phyloP scores from a whole-genome alignment of 441 rosid species.

The Breynia disticha region DNA sequence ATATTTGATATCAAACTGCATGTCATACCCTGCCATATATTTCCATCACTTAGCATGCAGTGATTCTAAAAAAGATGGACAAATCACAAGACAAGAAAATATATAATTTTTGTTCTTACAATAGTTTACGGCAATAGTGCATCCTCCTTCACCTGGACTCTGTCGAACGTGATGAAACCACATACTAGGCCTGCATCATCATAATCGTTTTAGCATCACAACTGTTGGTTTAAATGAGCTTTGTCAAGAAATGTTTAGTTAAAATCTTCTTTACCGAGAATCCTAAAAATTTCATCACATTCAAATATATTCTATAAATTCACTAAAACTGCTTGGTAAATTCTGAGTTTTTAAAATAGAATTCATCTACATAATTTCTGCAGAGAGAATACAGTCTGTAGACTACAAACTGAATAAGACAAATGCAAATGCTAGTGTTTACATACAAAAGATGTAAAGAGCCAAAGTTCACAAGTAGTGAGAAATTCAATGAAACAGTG shows the following conservation, averaged over 20 bases:
- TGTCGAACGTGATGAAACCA: slow-evolving; percentile 96
- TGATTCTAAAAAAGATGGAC: background rate
- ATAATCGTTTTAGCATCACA: slow-evolving; percentile 6
- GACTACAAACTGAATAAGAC: too few species aligned
- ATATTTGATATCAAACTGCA: slow-evolving; percentile 87
- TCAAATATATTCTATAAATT: too few species aligned
- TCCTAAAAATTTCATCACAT: too few species aligned
- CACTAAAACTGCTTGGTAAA: too few species aligned
- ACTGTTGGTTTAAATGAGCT: background rate
- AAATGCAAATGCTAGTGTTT: too few species aligned
- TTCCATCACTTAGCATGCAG: slow-evolving; percentile 8
- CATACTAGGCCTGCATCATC: slow-evolving; percentile 75
- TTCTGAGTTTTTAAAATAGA: too few species aligned
- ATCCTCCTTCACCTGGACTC: slow-evolving; percentile 54
- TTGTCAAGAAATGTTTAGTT: background rate
- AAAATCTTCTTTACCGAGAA: too few species aligned
- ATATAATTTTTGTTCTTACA: slow-evolving; percentile 35
- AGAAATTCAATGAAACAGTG: too few species aligned
- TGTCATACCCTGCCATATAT: slow-evolving; percentile 71
- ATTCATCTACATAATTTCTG: too few species aligned
- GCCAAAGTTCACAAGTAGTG: too few species aligned
- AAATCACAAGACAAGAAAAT: background rate
- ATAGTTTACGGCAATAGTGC: slow-evolving; percentile 70
- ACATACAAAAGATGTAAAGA: too few species aligned
- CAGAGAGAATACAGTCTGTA: too few species aligned